phyloP scores from a whole-genome alignment of 441 rosid genomes.

The Arabidopsis lyrata region DNA sequence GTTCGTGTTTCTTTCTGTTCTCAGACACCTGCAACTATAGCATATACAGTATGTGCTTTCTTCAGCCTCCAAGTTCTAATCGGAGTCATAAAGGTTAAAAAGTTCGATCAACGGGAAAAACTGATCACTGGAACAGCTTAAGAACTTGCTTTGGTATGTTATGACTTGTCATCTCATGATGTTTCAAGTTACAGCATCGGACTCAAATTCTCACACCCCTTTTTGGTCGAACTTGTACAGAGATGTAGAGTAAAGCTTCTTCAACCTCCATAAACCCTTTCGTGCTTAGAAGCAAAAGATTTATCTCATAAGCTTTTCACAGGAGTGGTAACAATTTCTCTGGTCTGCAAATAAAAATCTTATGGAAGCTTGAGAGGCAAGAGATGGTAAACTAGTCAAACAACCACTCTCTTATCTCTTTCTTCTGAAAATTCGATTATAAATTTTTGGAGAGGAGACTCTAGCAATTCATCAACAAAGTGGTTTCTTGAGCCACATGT shows the following conservation, averaged over 20 bases:
- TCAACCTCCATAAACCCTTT: conserved; percentile 21
- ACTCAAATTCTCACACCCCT: conserved; percentile 14
- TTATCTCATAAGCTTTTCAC: conserved; percentile 12
- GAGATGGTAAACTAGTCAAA: conserved; percentile 20
- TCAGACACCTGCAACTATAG: conserved; percentile 82
- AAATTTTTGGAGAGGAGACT: conserved; percentile 27
- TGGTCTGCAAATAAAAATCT: not conserved
- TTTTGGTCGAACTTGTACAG: conserved; percentile 17
- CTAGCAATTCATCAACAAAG: conserved; percentile 10
- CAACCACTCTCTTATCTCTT: not conserved
- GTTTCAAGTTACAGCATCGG: not conserved
- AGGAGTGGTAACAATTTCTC: conserved; percentile 5
- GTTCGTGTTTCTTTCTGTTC: conserved; percentile 32
- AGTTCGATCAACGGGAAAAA: conserved; percentile 82
- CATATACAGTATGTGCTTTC: conserved; percentile 74
- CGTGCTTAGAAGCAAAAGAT: conserved; percentile 16
- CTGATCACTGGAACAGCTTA: conserved; percentile 95
- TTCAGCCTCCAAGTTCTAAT: conserved; percentile 84
- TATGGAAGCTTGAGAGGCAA: conserved; percentile 33
- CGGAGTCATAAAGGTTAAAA: conserved; percentile 85
- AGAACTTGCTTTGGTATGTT: conserved; percentile 38
- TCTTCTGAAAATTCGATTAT: conserved; percentile 7
- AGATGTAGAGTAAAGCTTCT: conserved; percentile 28
- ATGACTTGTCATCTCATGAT: conserved; percentile 5
- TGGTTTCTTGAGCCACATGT: conserved; percentile 27